These are phyloP conservation scores for Zymoseptoria tritici DNA, from an alignment of 2,329 filamentous ascomycete species.

Conservation along the genomic window DNA sequence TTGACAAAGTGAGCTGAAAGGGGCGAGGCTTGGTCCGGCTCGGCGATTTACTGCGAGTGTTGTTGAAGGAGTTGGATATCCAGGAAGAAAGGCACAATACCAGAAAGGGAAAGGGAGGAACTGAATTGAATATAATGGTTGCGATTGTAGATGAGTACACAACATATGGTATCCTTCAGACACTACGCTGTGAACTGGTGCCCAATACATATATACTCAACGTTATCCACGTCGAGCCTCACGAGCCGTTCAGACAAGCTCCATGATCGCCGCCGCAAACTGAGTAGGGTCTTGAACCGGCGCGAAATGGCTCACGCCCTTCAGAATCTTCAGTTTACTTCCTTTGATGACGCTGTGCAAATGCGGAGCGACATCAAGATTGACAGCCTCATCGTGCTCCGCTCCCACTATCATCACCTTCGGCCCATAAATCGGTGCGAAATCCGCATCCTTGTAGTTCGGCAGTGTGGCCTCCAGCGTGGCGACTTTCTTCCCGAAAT, in stretches of 20 bases:
- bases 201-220: background rate
- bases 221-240: background rate
- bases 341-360: constrained; percentile 33
- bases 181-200: background rate
- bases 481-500: constrained; percentile 33
- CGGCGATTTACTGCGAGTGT: background rate
- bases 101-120: background rate
- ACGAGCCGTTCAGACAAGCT: constrained; percentile 1
- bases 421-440: constrained; percentile 19
- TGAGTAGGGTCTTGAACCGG: constrained; percentile 35
- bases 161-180: background rate
- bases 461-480: constrained; percentile 34
- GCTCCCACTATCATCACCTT: constrained; percentile 27
- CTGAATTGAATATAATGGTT: background rate
- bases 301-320: constrained; percentile 38
- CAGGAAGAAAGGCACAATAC: background rate
- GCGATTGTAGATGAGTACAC: background rate
- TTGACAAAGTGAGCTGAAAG: background rate
- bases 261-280: constrained; percentile 13
- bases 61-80: background rate
- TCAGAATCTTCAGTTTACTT: constrained; percentile 32
- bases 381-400: constrained; percentile 35
- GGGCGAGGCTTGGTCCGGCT: background rate
- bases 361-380: constrained; percentile 30
- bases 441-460: constrained; percentile 21